Percentiles rank a stretch among this genome's conserved stretches.
Conservation (phyloP, 805 yeast genomes). For the Kuraishia ogatae region DNA sequence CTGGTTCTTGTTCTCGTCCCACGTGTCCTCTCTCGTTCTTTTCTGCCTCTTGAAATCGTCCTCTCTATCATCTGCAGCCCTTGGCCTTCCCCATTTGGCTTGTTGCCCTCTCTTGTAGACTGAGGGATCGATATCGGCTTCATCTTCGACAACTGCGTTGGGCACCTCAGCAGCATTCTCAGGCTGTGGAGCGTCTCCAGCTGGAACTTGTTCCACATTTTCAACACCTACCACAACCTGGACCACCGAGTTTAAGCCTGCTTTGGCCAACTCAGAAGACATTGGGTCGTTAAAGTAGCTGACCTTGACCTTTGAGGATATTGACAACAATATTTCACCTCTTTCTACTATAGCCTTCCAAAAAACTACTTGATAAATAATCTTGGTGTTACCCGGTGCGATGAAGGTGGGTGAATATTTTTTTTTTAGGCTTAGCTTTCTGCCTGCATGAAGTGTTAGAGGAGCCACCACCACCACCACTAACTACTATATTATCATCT, state of each 20-base stretch:
- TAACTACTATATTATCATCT: not conserved
- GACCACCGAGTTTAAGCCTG: not conserved
- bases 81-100: constrained; percentile 4
- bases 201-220: not conserved
- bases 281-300: not conserved
- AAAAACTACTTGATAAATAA: not conserved
- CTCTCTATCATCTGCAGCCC: constrained; percentile 5
- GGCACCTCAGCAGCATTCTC: not conserved
- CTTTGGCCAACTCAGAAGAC: not conserved
- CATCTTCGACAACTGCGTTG: not conserved
- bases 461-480: not conserved
- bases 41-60: constrained; percentile 6
- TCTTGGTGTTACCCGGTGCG: not conserved
- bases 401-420: not conserved
- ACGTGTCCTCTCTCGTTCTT: constrained; percentile 6
- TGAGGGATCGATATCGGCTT: not conserved
- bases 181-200: not conserved
- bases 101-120: constrained; percentile 3
- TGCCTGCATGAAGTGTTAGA: not conserved
- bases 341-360: not conserved
- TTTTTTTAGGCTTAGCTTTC: not conserved
- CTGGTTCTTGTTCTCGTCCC: constrained; percentile 30
- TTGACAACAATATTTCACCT: no score
- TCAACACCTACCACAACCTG: not conserved
- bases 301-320: no score